phyloP scores from a whole-genome alignment of 2,329 filamentous ascomycete species.

The Sarocladiaceae sp. region DNA sequence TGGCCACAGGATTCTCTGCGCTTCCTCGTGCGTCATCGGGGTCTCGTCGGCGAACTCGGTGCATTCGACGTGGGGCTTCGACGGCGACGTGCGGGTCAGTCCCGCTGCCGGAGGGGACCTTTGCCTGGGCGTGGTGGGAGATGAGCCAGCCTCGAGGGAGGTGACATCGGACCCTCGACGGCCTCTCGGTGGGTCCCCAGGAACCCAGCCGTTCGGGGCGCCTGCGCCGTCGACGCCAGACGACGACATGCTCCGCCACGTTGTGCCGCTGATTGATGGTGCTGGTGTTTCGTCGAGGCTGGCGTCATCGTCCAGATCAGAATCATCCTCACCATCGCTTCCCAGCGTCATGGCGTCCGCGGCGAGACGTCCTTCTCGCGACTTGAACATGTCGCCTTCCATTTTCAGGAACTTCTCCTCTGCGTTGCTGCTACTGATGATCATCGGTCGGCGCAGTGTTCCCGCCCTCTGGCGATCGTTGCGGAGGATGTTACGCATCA shows the following conservation, averaged over 20 bases:
- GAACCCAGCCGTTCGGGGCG: constrained; percentile 13
- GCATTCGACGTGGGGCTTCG: constrained; percentile 10
- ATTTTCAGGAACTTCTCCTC: constrained; percentile 30
- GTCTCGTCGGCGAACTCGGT: constrained; percentile 22
- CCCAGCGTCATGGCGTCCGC: constrained; percentile 25
- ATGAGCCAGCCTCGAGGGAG: not conserved
- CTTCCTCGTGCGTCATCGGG: constrained; percentile 36
- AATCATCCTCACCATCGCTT: constrained; percentile 19
- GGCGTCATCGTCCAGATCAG: constrained; percentile 14
- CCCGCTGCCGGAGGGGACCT: not conserved
- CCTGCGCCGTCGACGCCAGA: constrained; percentile 14
- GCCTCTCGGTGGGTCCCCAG: not conserved
- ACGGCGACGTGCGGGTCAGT: not conserved
- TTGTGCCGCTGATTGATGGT: constrained; percentile 11
- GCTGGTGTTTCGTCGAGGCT: constrained; percentile 16
- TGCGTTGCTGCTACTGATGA: constrained; percentile 19
- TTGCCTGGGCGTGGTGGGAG: constrained; percentile 7
- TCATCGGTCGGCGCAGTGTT: constrained; percentile 15
- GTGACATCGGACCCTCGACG: not conserved
- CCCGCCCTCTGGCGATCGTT: constrained; percentile 20
- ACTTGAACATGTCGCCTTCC: not conserved
- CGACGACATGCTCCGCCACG: not conserved
- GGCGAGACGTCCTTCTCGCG: not conserved
- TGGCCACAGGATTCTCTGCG: constrained; percentile 34
- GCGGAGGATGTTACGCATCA: constrained; percentile 32